Evolutionary conservation across 108 stramenopile species (phyloP).

Genomic region (Nannochloropsis gaditana): DNA sequence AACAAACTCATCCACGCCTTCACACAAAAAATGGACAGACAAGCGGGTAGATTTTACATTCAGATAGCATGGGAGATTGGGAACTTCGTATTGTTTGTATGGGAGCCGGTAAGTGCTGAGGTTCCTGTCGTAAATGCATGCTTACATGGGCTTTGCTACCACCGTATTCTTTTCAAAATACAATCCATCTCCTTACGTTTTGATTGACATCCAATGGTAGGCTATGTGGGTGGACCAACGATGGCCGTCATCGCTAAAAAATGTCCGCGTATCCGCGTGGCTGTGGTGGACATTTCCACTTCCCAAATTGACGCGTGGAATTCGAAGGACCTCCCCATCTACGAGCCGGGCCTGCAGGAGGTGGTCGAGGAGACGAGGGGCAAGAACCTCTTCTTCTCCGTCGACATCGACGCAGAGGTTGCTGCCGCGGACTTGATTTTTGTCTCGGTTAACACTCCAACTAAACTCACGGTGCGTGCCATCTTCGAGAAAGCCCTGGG

Average conservation of each 20-base stretch:
- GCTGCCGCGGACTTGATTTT: conserved; percentile 89
- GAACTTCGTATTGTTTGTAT: neutral
- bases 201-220: conserved; percentile 57
- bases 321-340: conserved; percentile 86
- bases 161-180: neutral
- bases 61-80: neutral
- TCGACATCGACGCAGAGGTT: conserved; percentile 86
- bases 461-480: conserved; percentile 72
- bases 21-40: too few relatives aligned
- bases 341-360: conserved; percentile 93
- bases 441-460: conserved; percentile 99
- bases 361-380: conserved; percentile 69
- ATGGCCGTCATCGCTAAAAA: conserved; percentile 97
- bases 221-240: conserved; percentile 99
- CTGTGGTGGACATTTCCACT: conserved; percentile 88
- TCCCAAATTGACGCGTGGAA: conserved; percentile 94
- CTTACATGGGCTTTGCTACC: neutral
- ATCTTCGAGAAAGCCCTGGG: too few relatives aligned
- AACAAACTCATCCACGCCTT: too few relatives aligned
- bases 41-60: too few relatives aligned
- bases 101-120: neutral
- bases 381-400: conserved; percentile 94
- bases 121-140: neutral
- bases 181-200: neutral
- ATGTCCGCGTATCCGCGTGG: conserved; percentile 90